Base-by-base conservation (phyloP, 768 basidiomycete genomes). In the Leccinellum luteum region DNA sequence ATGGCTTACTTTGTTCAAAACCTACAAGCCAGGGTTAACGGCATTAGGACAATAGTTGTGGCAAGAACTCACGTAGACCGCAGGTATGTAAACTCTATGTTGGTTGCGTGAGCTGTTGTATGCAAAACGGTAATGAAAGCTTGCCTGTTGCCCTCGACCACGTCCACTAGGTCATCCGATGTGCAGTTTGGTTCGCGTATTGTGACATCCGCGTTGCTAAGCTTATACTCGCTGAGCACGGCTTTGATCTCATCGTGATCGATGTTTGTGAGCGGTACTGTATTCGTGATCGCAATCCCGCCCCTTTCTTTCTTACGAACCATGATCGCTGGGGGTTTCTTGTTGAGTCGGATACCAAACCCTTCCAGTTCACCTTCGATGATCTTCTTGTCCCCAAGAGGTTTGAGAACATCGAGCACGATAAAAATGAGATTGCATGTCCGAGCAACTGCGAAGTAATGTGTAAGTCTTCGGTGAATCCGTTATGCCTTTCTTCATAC, bases 371-470 rank as follows among this genome's bases (percentile, higher is more conserved):
- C 97, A 32, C 79, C 67, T 74, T 98, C 94, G 57, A 99, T 92
- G 66, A 97, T 76, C 57, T 82, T 89, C 68, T 97, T 94, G 78
- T 98, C 96, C 25, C 89, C 91, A 17, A 98, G 84, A n/a, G 97
- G 97, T 76, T 98, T 99, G 34, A 97, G 83, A 27, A 99, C 97
- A 67, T 99, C 97, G 50, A 99, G 84, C 28, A 98, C 91, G 72
- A 99, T 98, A 75, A 98, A 98, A 59, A 99, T 98, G 34, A 98
- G 86, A 73, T 98, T 93, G 73, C 97, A 98, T 41, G 97, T 98
- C 58, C 97, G 86, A 8, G 97, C 96, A 63, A 99, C 97, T 92
- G 75, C 28, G 45, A 44, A 49, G 28, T 28, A 31, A 27, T 32
- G 49, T 55, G 52, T 19, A 47, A 44, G 48, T 51, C 48, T 52